phyloP scores from a whole-genome alignment of 805 yeast genomes.

The Yarrowia sp. region DNA sequence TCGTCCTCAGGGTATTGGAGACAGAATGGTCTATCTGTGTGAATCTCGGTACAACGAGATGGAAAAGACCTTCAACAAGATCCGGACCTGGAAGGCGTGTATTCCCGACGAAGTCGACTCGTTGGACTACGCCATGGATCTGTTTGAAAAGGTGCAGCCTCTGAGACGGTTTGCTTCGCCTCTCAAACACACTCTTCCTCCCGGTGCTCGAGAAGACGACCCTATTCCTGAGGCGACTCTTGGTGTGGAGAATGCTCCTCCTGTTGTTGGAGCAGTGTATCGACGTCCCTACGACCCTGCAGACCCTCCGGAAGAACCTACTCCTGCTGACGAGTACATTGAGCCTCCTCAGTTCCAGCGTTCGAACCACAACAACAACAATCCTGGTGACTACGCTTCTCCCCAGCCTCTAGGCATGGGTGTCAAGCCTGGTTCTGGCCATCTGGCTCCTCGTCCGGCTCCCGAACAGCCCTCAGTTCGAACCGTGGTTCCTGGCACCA shows the following conservation, averaged over 20 bases:
- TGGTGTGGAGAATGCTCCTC: slow-evolving; percentile 86
- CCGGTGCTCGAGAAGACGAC: slow-evolving; percentile 67
- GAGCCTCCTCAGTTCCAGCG: slow-evolving; percentile 24
- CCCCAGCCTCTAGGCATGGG: slow-evolving; percentile 29
- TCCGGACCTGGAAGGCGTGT: slow-evolving; percentile 98
- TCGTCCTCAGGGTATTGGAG: slow-evolving; percentile 73
- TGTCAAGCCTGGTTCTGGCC: background rate
- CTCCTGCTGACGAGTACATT: slow-evolving; percentile 39
- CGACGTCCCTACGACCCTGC: slow-evolving; percentile 67
- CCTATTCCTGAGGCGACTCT: slow-evolving; percentile 78
- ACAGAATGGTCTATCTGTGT: slow-evolving; percentile 77
- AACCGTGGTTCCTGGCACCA: slow-evolving; percentile 9
- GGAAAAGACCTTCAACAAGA: slow-evolving; percentile 86
- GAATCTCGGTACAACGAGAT: slow-evolving; percentile 91
- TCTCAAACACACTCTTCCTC: slow-evolving; percentile 68
- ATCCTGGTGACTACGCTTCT: slow-evolving; percentile 25
- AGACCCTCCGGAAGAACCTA: slow-evolving; percentile 74
- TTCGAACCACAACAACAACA: slow-evolving; percentile 26
- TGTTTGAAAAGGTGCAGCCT: slow-evolving; percentile 75
- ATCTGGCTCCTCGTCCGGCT: background rate
- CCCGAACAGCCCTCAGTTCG: slow-evolving; percentile 8
- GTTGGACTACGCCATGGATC: slow-evolving; percentile 43
- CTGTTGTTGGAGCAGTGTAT: slow-evolving; percentile 89
- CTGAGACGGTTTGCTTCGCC: slow-evolving; percentile 79
- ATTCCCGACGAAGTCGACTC: slow-evolving; percentile 94